Percentiles rank a stretch among this genome's conserved stretches.
phyloP scores from a whole-genome alignment of 164 flowering plant genomes.

The Umbilicus rupestris region DNA sequence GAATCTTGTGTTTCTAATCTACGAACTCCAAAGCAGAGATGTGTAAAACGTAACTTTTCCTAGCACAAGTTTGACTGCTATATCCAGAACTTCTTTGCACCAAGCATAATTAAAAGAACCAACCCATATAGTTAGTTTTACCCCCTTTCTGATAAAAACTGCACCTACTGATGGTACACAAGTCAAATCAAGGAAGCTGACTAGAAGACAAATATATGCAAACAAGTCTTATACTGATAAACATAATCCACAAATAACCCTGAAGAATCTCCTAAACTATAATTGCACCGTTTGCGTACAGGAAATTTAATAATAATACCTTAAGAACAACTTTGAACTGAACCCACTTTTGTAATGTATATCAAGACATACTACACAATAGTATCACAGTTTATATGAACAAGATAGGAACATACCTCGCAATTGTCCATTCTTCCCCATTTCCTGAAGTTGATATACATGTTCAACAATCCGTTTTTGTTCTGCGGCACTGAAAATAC shows the following conservation, averaged over 20 bases:
- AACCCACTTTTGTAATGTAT: not conserved
- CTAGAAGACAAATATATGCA: too few relatives aligned
- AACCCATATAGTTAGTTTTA: not conserved
- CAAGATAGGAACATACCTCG: constrained; percentile 38
- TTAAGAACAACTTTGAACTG: not conserved
- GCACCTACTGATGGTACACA: too few relatives aligned
- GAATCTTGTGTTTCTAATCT: not conserved
- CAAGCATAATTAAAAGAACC: not conserved
- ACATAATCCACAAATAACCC: too few relatives aligned
- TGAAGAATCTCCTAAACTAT: too few relatives aligned
- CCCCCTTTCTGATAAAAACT: too few relatives aligned
- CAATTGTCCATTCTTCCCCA: constrained; percentile 56
- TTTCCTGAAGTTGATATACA: constrained; percentile 56
- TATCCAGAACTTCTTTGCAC: not conserved
- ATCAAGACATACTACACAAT: not conserved
- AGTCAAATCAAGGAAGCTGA: too few relatives aligned
- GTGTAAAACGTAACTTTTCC: not conserved
- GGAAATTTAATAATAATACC: too few relatives aligned
- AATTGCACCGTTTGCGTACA: too few relatives aligned
- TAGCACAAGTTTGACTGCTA: too few relatives aligned
- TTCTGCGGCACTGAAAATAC: constrained; percentile 77
- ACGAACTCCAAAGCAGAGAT: not conserved
- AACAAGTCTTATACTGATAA: too few relatives aligned
- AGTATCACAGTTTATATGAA: not conserved
- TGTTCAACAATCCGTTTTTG: constrained; percentile 74